These are phyloP conservation scores for Trametes sp. DNA, from an alignment of 1,284 basidiomycete species.

Conservation along the genomic window DNA sequence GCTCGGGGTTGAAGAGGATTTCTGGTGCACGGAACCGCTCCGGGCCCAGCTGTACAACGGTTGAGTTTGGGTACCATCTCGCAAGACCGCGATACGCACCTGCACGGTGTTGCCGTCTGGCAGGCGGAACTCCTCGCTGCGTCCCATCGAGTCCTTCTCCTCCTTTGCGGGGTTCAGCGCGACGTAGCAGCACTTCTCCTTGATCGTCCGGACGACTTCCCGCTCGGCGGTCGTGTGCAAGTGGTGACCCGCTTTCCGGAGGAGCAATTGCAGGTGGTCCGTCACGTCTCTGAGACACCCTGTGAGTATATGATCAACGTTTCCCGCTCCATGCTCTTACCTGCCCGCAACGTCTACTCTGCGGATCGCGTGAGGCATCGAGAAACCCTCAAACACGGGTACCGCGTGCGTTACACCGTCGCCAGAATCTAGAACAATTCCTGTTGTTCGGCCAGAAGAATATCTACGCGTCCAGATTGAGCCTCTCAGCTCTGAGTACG, in stretches of 20 bases:
- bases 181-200: conserved; percentile 98
- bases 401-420: conserved; percentile 99
- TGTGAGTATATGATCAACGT: neutral
- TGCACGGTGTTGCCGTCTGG: conserved; percentile 96
- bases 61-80: neutral
- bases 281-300: conserved; percentile 84
- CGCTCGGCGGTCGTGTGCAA: conserved; percentile 97
- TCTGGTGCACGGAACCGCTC: conserved; percentile 98
- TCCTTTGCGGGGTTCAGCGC: conserved; percentile 92
- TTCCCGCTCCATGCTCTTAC: conserved; percentile 48
- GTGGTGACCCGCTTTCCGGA: conserved; percentile 95
- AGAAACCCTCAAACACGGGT: conserved; percentile 99
- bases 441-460: conserved; percentile 98
- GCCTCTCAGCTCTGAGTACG: neutral
- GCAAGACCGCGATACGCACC: conserved; percentile 53
- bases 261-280: conserved; percentile 92
- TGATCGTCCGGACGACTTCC: conserved; percentile 97
- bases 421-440: conserved; percentile 98
- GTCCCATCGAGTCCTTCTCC: conserved; percentile 87
- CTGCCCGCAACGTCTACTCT: conserved; percentile 96
- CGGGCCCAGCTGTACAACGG: conserved; percentile 75
- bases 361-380: conserved; percentile 98
- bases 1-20: conserved; percentile 97
- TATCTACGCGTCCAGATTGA: conserved; percentile 67
- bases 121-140: conserved; percentile 89